These are phyloP conservation scores for Physocladia obscura DNA, from an alignment of 192 early-diverging fungal species.

Conservation along the genomic window DNA sequence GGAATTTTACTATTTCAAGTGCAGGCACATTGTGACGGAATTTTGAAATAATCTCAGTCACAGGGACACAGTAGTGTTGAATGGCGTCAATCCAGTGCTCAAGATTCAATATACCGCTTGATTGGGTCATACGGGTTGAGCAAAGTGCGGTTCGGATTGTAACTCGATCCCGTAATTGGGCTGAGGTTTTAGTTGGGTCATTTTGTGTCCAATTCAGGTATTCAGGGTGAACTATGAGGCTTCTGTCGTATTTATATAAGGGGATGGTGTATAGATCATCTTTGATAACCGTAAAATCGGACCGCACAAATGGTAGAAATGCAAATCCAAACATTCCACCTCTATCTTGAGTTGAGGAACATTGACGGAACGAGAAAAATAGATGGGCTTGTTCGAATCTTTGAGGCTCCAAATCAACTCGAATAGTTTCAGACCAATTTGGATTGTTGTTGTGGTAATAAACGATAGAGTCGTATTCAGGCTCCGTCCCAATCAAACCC, in stretches of 20 bases:
- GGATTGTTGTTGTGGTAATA: conserved; percentile 63
- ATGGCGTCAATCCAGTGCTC: conserved; percentile 59
- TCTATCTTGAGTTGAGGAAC: conserved; percentile 13
- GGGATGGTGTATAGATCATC: conserved; percentile 59
- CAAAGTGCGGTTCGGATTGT: conserved; percentile 58
- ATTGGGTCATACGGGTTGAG: conserved; percentile 69
- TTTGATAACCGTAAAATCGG: conserved; percentile 52
- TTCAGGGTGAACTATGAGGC: conserved; percentile 31
- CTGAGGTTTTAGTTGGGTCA: conserved; percentile 23
- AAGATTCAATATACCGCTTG: conserved; percentile 59
- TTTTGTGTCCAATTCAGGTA: conserved; percentile 53
- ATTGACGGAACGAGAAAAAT: conserved; percentile 60
- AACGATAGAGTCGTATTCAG: conserved; percentile 57
- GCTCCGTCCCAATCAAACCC: conserved; percentile 40
- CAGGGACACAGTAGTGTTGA: conserved; percentile 33
- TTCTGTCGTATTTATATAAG: conserved; percentile 65
- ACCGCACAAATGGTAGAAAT: conserved; percentile 55
- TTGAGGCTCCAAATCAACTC: conserved; percentile 56
- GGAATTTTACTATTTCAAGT: conserved; percentile 70
- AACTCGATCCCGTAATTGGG: conserved; percentile 48
- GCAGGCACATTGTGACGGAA: conserved; percentile 48
- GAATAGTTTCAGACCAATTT: conserved; percentile 64
- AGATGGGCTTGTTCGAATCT: conserved; percentile 61
- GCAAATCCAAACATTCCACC: conserved; percentile 59
- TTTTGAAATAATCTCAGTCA: conserved; percentile 32